Base-by-base conservation (phyloP, 495 filamentous ascomycete species). In the Aspergillus bertholletiae region DNA sequence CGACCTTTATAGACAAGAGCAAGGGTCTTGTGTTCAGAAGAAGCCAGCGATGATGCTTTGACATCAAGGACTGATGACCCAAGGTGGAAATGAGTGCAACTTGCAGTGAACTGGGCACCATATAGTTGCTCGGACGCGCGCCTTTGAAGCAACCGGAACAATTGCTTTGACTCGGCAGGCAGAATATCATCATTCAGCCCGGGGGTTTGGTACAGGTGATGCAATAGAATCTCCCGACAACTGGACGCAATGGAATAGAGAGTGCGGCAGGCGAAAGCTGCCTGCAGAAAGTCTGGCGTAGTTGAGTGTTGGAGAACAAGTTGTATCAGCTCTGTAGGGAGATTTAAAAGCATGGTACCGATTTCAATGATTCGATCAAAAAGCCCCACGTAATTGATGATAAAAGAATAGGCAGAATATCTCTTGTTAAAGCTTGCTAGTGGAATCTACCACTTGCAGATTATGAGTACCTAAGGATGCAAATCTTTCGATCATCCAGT, bases 201-300 rank as follows among this genome's bases (percentile, higher is more conserved):
- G 6, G 73, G 73, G 2, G 63, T 71, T n/a, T 64, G 53, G 27
- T 44, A 24, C n/a, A 78, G 51, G 40, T 74, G 74, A 41, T 67
- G 57, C 5, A 71, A 12, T 13, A 75, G 56, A 3, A 70, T 58
- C 40, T 71, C 62, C 11, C 71, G 66, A 34, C 88, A 95, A 63
- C 82, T 88, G 15, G 88, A 89, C 50, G 92, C 92, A 60, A 96
- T 77, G 76, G 89, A 88, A 80, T 94, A 90, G n/a, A 96, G 80
- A 49, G 56, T 47, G 15, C 59, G 70, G 46, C 67, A 72, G 41
- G 61, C 56, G 27, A 67, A 58, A 5, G 73, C 64, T 4, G 60
- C 57, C 37, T 78, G 70, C 20, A 76, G 51, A 40, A 67, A 78
- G 5, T 64, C 49, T 6, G 69, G 54, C 0, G 68, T 64, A 12